These are phyloP conservation scores for Mortierella sp. DNA, from an alignment of 371 early-diverging fungal species.

Conservation along the genomic window DNA sequence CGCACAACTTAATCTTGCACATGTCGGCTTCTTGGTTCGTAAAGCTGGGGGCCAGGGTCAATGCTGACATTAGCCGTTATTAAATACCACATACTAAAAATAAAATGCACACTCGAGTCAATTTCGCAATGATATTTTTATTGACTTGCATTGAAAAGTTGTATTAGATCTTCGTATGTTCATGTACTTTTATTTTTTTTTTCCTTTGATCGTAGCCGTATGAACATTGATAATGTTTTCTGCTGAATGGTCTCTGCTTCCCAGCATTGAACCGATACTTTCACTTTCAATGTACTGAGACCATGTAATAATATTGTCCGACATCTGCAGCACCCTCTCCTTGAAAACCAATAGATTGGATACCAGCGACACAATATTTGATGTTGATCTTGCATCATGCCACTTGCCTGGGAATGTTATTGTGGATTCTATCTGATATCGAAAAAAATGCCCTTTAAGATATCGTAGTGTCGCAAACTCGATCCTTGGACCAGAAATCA, in stretches of 20 bases:
- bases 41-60: no score
- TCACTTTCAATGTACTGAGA: not conserved
- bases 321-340: not conserved
- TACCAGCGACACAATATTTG: conserved; percentile 1
- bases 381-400: not conserved
- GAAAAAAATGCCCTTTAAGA: not conserved
- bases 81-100: no score
- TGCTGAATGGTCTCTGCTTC: not conserved
- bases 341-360: not conserved
- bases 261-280: not conserved
- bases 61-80: no score
- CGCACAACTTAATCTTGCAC: no score
- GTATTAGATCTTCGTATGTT: no score
- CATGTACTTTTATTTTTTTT: no score
- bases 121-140: no score
- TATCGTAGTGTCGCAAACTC: not conserved
- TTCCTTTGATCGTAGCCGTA: no score
- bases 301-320: not conserved
- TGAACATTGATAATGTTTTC: not conserved
- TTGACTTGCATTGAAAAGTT: no score
- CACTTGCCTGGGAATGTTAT: not conserved
- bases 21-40: no score
- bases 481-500: not conserved
- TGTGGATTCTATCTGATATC: not conserved
- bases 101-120: no score